Evolutionary conservation across 2,329 filamentous ascomycete species (phyloP), one percentile per base, ranked within the genome.

Genomic region (Rhinocladiella similis): DNA sequence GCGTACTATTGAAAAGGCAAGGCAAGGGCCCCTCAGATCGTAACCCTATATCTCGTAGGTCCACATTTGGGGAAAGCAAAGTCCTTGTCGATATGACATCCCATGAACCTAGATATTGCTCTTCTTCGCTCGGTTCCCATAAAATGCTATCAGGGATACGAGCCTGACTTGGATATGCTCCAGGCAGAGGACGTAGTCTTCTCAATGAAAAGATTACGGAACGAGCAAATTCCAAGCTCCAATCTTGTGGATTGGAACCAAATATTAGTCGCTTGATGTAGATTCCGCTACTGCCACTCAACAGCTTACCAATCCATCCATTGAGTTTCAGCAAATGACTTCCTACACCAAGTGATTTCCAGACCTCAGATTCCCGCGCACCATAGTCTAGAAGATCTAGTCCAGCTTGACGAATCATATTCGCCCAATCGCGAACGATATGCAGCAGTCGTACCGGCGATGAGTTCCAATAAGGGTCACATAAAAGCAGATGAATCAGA

Each of bases 201-300:
- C 46, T 38, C n/a, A 51, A 10, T n/a, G 13, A 29, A 19, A 52
- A 10, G 6, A 22, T 38, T 25, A 18, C 13, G n/a, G 10, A 25
- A n/a, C n/a, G 13, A 16, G 13, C 38, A 22, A 52, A 25, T 20
- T 42, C 20, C 18, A 56, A 5, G 14, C 39, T 47, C 54, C 54
- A 56, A 10, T 56, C 49, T 56, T 39, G 29, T 10, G 54, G 48
- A 43, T 14, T 47, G 5, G 39, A 25, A 29, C 54, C 54, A 29
- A 47, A 56, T 3, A 47, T n/a, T 16, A 56, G 41, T 25, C 42
- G 39, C n/a, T 53, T 27, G 19, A 53, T 19, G 7, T 29, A 53
- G 14, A 25, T 18, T 18, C 22, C 25, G 12, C 6, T 3, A 3
- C 18, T n/a, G n/a, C 10, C 39, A 19, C 22, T 43, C 39, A n/a